A percentile compares a stretch with the other conserved stretches of the same genome.
Conservation (phyloP, 139 green algal genomes). For the Chlorella sorokiniana region DNA sequence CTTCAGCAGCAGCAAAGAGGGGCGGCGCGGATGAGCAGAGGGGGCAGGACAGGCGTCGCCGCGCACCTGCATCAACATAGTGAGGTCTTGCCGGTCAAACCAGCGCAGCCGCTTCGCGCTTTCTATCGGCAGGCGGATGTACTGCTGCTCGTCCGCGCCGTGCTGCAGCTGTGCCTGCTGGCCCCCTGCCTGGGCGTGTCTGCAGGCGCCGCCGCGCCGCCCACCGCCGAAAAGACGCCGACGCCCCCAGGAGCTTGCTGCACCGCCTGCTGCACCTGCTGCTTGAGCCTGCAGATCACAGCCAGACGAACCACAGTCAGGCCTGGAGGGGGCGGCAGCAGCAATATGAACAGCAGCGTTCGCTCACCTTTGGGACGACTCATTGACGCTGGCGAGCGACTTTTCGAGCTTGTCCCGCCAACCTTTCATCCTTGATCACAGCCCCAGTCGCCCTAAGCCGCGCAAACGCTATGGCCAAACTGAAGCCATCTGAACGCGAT, state of each 20-base stretch:
- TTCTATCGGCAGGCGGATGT: slow-evolving; percentile 40
- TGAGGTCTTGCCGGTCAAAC: slow-evolving; percentile 44
- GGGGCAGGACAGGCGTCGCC: not conserved
- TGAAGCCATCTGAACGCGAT: no score
- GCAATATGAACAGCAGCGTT: not conserved
- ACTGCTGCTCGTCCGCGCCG: slow-evolving; percentile 5
- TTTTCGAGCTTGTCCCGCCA: slow-evolving; percentile 11
- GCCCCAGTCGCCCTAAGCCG: no score
- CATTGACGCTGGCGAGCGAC: slow-evolving; percentile 7
- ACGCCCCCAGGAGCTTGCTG: not conserved
- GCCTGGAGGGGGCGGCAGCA: not conserved
- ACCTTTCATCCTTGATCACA: not conserved
- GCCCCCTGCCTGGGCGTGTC: not conserved
- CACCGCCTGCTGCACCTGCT: slow-evolving; percentile 29
- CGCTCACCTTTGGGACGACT: slow-evolving; percentile 10
- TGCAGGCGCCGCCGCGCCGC: no score
- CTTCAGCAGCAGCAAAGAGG: not conserved
- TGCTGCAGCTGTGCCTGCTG: not conserved
- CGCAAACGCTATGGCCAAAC: no score
- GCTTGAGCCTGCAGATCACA: slow-evolving; percentile 3
- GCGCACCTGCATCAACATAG: slow-evolving; percentile 25
- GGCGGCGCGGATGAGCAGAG: not conserved
- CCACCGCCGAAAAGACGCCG: not conserved
- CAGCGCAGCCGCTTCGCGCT: slow-evolving; percentile 49
- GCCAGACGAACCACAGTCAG: not conserved